Evolutionary conservation across 2,329 filamentous ascomycete genomes (phyloP).

Genomic region (Pseudocercospora fuligena): DNA sequence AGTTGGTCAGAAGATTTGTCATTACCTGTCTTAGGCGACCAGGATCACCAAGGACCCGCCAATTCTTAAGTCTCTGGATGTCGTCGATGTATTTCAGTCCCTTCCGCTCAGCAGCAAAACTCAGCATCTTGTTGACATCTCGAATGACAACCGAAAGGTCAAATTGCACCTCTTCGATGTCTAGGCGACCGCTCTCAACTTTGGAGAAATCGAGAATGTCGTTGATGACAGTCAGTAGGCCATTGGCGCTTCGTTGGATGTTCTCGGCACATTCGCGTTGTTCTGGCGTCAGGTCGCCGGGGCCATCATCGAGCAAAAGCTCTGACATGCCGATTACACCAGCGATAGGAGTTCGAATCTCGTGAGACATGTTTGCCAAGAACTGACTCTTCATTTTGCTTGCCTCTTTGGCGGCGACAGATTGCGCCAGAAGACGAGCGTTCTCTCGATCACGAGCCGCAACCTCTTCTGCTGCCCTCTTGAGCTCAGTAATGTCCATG

Average conservation of each 20-base stretch:
- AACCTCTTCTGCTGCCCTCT: slow-evolving; percentile 66
- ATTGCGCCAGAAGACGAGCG: slow-evolving; percentile 71
- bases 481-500: slow-evolving; percentile 77
- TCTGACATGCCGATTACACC: slow-evolving; percentile 83
- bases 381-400: slow-evolving; percentile 81
- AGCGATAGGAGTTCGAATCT: slow-evolving; percentile 65
- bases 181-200: slow-evolving; percentile 73
- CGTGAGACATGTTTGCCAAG: slow-evolving; percentile 63
- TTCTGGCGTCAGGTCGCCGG: slow-evolving; percentile 62
- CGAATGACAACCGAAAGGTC: slow-evolving; percentile 73
- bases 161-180: slow-evolving; percentile 82
- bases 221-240: slow-evolving; percentile 84
- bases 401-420: slow-evolving; percentile 78
- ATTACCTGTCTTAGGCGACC: slow-evolving; percentile 83
- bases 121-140: slow-evolving; percentile 85
- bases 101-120: slow-evolving; percentile 81
- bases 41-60: slow-evolving; percentile 85
- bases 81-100: slow-evolving; percentile 74
- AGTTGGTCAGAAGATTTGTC: slow-evolving; percentile 77
- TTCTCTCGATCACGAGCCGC: slow-evolving; percentile 69
- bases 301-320: slow-evolving; percentile 68
- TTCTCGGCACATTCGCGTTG: slow-evolving; percentile 77
- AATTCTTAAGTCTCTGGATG: slow-evolving; percentile 63
- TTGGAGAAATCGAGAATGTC: slow-evolving; percentile 92
- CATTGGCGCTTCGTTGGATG: slow-evolving; percentile 79